Conservation (phyloP, 176 grass and related monocot genomes). For the Carex pumila region DNA sequence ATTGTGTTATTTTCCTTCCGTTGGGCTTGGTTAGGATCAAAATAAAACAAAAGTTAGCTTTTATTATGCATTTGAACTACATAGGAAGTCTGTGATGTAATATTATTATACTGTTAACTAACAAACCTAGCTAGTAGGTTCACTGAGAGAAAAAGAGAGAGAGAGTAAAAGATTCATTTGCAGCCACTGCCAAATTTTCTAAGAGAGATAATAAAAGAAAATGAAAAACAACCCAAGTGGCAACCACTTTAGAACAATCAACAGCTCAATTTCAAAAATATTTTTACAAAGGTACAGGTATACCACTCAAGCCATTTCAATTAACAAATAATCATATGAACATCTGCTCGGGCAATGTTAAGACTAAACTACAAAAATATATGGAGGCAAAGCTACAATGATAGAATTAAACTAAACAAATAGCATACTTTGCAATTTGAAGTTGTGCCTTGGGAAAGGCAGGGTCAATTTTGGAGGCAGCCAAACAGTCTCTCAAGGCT, state of each 20-base stretch:
- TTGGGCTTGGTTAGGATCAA: neutral
- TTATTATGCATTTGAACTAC: neutral
- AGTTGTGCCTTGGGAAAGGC: constrained; percentile 71
- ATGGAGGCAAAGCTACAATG: neutral
- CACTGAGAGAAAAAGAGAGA: neutral
- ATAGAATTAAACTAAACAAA: neutral
- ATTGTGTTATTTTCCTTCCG: neutral
- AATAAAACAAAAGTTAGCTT: neutral
- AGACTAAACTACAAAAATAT: neutral
- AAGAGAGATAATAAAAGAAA: neutral
- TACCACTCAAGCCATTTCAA: neutral
- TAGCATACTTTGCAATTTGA: constrained; percentile 75
- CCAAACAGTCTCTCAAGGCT: constrained; percentile 64
- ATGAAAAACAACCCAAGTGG: neutral
- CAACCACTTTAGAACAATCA: neutral
- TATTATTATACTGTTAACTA: neutral
- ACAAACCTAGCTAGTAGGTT: neutral
- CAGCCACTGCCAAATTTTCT: too few species aligned
- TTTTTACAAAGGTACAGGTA: neutral
- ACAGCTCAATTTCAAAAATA: neutral
- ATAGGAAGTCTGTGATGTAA: neutral
- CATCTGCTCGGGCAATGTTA: neutral
- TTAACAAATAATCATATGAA: neutral
- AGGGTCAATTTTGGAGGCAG: constrained; percentile 60
- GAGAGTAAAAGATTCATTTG: too few species aligned